Evolutionary conservation across 176 grass and related monocot species (phyloP).

Genomic region (Avena sativa): DNA sequence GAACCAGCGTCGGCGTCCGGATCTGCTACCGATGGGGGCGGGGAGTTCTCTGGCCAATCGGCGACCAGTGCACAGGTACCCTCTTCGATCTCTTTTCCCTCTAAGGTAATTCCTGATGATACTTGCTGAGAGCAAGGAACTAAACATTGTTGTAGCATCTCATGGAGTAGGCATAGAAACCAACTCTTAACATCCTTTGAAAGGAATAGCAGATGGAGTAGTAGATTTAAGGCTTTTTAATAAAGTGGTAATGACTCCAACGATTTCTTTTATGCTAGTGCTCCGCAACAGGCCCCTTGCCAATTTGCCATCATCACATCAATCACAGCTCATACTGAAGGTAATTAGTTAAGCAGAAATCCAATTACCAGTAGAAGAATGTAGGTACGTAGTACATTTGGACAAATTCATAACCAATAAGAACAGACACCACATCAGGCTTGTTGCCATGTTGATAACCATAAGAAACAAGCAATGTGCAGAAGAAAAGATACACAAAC

Average conservation of each 20-base stretch:
- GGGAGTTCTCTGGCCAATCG: too few species aligned
- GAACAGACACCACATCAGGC: too few species aligned
- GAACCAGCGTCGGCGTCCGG: too few species aligned
- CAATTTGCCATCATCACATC: not conserved
- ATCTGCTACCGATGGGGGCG: too few species aligned
- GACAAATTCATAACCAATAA: not conserved
- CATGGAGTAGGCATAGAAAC: not conserved
- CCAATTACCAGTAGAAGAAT: not conserved
- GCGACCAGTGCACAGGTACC: too few species aligned
- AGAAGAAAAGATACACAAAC: not conserved
- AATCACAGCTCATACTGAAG: not conserved
- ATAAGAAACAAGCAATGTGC: not conserved
- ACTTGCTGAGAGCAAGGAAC: too few species aligned
- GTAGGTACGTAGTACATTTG: not conserved
- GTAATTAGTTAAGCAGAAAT: not conserved
- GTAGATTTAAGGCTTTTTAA: not conserved
- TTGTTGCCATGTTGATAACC: not conserved
- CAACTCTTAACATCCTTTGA: not conserved
- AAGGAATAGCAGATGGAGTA: not conserved
- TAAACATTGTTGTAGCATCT: too few species aligned
- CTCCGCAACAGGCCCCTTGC: not conserved
- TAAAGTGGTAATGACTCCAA: not conserved
- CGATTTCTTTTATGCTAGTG: not conserved
- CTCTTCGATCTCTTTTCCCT: too few species aligned
- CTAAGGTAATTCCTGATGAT: too few species aligned